Conservation (phyloP, 2,329 filamentous ascomycete species). For the Trichoderma sp. region DNA sequence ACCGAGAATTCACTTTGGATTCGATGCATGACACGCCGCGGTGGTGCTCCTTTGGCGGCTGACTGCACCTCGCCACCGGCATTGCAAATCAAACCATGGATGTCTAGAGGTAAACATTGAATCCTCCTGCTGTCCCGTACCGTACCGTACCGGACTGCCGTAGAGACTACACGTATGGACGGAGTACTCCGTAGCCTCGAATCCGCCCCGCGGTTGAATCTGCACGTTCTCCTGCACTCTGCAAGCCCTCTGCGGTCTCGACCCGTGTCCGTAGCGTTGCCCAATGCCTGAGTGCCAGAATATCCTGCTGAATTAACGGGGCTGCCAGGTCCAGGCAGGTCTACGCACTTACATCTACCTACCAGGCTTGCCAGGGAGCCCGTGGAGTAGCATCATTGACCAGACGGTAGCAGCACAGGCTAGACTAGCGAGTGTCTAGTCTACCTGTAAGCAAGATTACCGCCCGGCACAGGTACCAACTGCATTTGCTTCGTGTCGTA, state of each 20-base stretch:
- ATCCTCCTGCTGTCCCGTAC: neutral
- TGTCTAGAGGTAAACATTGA: neutral
- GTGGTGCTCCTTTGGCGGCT: neutral
- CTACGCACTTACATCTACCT: neutral
- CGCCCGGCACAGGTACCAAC: neutral
- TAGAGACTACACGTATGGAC: neutral
- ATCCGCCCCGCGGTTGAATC: neutral
- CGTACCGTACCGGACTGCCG: neutral
- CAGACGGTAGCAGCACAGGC: neutral
- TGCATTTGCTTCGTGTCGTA: neutral
- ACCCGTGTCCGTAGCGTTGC: neutral
- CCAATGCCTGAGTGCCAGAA: neutral
- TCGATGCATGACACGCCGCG: neutral
- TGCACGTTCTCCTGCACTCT: neutral
- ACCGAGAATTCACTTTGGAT: neutral
- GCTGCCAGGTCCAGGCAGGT: neutral
- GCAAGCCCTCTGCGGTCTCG: slow-evolving; percentile 9
- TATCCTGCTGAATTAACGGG: neutral
- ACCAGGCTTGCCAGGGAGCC: neutral
- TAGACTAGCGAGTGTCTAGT: neutral
- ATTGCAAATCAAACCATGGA: neutral
- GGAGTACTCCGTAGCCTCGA: neutral
- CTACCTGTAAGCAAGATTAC: neutral
- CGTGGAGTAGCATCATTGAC: neutral
- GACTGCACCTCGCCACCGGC: neutral